Conservation (phyloP, 2,329 filamentous ascomycete genomes). For the Blumeria graminis region DNA sequence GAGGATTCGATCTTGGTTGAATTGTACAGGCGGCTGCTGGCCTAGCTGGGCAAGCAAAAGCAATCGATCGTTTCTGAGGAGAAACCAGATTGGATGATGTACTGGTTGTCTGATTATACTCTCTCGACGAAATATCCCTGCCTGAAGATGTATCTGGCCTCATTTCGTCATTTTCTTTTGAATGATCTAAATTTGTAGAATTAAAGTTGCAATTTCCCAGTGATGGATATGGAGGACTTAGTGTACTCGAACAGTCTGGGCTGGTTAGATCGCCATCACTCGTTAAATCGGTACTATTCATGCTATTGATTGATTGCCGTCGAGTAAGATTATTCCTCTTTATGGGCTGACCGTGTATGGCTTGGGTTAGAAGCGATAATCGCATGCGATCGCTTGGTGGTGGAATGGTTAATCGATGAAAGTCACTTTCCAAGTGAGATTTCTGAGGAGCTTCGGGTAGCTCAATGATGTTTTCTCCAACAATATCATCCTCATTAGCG, state of each 20-base stretch:
- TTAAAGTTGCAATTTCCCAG: constrained; percentile 11
- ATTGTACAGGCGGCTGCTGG: constrained; percentile 17
- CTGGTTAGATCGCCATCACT: constrained; percentile 83
- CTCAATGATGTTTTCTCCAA: constrained; percentile 39
- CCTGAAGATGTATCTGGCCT: constrained; percentile 6
- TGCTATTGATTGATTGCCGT: constrained; percentile 44
- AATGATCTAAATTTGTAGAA: background rate
- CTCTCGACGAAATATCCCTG: constrained; percentile 14
- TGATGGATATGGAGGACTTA: constrained; percentile 37
- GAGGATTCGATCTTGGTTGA: constrained; percentile 17
- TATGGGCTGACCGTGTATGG: constrained; percentile 31
- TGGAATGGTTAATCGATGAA: constrained; percentile 18
- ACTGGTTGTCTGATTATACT: constrained; percentile 25
- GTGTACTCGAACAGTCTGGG: constrained; percentile 65
- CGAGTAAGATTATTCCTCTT: constrained; percentile 23
- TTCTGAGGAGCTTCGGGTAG: constrained; percentile 22
- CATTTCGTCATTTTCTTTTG: background rate
- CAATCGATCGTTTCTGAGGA: constrained; percentile 71
- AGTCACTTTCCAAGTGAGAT: constrained; percentile 40
- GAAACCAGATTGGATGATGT: constrained; percentile 38
- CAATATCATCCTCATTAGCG: constrained; percentile 37
- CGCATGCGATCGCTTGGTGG: constrained; percentile 26
- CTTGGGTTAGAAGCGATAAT: constrained; percentile 60
- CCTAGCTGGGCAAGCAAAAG: constrained; percentile 54
- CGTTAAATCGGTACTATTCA: constrained; percentile 65